Evolutionary conservation across 2,329 filamentous ascomycete genomes (phyloP).

Genomic region (Claviceps africana): DNA sequence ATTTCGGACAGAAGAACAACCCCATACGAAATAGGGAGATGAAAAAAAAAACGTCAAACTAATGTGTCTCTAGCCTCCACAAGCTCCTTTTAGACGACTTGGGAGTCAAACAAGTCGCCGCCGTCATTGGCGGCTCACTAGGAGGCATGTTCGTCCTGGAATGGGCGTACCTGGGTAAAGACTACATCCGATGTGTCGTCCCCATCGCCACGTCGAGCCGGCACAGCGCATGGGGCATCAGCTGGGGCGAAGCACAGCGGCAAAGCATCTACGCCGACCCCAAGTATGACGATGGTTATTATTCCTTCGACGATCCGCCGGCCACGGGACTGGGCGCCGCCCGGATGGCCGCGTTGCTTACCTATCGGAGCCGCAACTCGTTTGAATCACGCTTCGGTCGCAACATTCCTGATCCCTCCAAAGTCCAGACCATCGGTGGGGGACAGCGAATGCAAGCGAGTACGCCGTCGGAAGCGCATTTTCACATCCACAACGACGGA

Average conservation of each 20-base stretch:
- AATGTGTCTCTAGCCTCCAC: constrained; percentile 47
- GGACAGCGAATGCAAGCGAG: constrained; percentile 41
- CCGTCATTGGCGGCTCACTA: constrained; percentile 71
- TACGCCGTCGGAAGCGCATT: constrained; percentile 58
- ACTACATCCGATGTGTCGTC: constrained; percentile 68
- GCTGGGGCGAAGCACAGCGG: constrained; percentile 77
- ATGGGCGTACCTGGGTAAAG: constrained; percentile 80
- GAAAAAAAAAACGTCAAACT: constrained; percentile 5
- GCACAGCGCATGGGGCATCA: constrained; percentile 82
- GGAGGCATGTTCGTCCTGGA: constrained; percentile 85
- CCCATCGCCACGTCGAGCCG: constrained; percentile 74
- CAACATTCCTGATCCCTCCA: constrained; percentile 76
- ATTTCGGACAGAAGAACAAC: neutral
- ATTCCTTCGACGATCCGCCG: constrained; percentile 74
- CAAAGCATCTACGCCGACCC: constrained; percentile 96
- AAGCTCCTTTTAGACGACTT: constrained; percentile 68
- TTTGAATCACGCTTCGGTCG: constrained; percentile 92
- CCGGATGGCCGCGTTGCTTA: constrained; percentile 90
- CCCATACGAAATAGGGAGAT: neutral
- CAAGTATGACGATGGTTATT: constrained; percentile 97
- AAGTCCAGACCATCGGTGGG: constrained; percentile 69
- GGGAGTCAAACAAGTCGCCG: constrained; percentile 63
- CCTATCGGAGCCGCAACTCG: constrained; percentile 90
- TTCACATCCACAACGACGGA: constrained; percentile 72
- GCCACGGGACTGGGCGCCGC: constrained; percentile 78